These are phyloP conservation scores for Cyberlindnera lachancei DNA, from an alignment of 805 yeast species.

Conservation along the genomic window DNA sequence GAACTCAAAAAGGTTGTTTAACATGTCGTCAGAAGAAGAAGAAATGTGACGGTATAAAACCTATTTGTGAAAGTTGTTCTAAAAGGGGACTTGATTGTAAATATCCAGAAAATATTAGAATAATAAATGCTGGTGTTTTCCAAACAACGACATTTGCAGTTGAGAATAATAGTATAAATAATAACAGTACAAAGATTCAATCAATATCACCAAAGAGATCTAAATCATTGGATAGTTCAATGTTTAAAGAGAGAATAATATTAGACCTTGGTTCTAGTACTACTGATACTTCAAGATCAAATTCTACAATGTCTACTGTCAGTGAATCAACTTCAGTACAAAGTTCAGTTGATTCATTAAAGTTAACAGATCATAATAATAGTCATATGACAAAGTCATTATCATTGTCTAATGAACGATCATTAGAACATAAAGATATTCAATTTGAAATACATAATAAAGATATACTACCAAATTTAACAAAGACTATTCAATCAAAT, in stretches of 20 bases:
- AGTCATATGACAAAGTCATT: neutral
- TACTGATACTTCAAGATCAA: neutral
- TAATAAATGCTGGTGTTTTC: conserved; percentile 10
- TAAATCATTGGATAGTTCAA: neutral
- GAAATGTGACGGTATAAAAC: conserved; percentile 23
- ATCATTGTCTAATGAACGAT: neutral
- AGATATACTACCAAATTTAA: neutral
- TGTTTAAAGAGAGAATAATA: neutral
- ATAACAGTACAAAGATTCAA: neutral
- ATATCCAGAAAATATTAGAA: conserved; percentile 22
- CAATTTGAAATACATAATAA: neutral
- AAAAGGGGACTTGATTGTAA: conserved; percentile 20
- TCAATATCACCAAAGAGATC: neutral
- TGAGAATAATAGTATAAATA: neutral
- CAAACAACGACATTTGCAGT: neutral
- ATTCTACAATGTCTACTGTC: neutral
- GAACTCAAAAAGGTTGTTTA: conserved; percentile 23
- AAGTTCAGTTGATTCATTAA: neutral
- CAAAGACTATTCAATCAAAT: neutral
- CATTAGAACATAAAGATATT: neutral
- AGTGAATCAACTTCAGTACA: neutral
- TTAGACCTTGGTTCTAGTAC: neutral
- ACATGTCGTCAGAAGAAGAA: conserved; percentile 25
- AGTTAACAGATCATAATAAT: neutral
- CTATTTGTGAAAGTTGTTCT: conserved; percentile 18